Base-by-base conservation (phyloP, 2,329 filamentous ascomycete genomes). In the Decorospora gaudefroyi region DNA sequence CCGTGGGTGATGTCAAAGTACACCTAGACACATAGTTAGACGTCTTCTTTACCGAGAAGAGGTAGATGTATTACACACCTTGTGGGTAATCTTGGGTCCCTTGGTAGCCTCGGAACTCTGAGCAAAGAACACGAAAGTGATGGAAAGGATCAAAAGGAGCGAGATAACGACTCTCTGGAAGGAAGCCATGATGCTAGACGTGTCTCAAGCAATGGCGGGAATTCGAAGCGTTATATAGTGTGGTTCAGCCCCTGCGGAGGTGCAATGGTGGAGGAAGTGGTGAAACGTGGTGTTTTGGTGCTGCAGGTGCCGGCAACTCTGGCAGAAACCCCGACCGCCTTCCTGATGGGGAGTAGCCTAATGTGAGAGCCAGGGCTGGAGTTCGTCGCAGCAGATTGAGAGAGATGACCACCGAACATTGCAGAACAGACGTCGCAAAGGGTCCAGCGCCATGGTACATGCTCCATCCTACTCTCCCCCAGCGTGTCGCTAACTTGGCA, bases 21-120 rank as follows among this genome's bases (percentile, higher is more conserved):
- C 74, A 93, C 82, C 80, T 78, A 49, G 52, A 15, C 2, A 16
- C 5, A 30, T 5, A 19, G 17, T 46, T 22, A 53, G 29, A 36
- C 8, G 7, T 4, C 7, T 3, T 13, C 13, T 29, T 6, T 10
- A 23, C 16, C 12, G 13, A 16, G 15, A 17, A 11, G 19, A 25
- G 17, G 8, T 17, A 32, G 27, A 18, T 29, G n/a, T 31, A n/a
- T n/a, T n/a, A 28, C 60, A 46, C 69, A 81, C 90, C 84, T 95
- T 96, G 80, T 88, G 80, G 64, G 91, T 96, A 78, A 96, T 92
- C 84, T 93, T 95, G 53, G 90, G 92, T 32, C 93, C 92, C 78
- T 92, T 69, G 16, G 56, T 41, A 40, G 65, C 65, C 54, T 68
- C 63, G 11, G 63, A 45, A 28, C 53, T 36, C 61, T 69, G 65